Conservation (phyloP, 305 asterid species). For the Plantago coronopus region DNA sequence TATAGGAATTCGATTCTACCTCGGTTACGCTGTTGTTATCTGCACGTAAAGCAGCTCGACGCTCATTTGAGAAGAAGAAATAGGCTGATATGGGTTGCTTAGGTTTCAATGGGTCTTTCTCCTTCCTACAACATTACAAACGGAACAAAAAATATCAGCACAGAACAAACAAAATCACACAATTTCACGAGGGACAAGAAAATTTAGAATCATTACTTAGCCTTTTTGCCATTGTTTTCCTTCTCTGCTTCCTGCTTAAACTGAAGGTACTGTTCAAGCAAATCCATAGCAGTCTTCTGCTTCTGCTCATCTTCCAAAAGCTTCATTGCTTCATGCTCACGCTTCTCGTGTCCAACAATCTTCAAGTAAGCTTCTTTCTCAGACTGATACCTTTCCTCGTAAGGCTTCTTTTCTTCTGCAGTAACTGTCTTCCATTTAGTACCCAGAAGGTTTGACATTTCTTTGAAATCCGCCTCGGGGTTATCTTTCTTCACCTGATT, state of each 20-base stretch:
- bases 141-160: neutral
- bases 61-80: conserved; percentile 64
- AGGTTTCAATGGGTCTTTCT: conserved; percentile 82
- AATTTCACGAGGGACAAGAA: neutral
- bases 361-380: conserved; percentile 75
- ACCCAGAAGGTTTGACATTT: conserved; percentile 53
- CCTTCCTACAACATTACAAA: conserved; percentile 46
- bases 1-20: conserved; percentile 32
- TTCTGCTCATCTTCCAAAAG: conserved; percentile 86
- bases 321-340: conserved; percentile 73
- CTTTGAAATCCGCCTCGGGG: conserved; percentile 75
- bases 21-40: conserved; percentile 61
- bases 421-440: conserved; percentile 70
- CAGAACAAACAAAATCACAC: neutral
- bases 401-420: conserved; percentile 78
- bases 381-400: conserved; percentile 68
- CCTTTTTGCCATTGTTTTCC: conserved; percentile 44
- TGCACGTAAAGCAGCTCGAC: conserved; percentile 50
- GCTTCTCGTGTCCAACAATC: conserved; percentile 63
- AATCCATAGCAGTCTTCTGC: conserved; percentile 76
- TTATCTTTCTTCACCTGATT: conserved; percentile 62
- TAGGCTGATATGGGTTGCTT: conserved; percentile 81
- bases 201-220: conserved; percentile 35
- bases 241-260: conserved; percentile 63
- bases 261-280: conserved; percentile 81